A percentile compares a stretch with the other conserved stretches of the same genome.
Evolutionary conservation across 176 grass and related monocot species (phyloP).

Genomic region (Carex myosuroides): DNA sequence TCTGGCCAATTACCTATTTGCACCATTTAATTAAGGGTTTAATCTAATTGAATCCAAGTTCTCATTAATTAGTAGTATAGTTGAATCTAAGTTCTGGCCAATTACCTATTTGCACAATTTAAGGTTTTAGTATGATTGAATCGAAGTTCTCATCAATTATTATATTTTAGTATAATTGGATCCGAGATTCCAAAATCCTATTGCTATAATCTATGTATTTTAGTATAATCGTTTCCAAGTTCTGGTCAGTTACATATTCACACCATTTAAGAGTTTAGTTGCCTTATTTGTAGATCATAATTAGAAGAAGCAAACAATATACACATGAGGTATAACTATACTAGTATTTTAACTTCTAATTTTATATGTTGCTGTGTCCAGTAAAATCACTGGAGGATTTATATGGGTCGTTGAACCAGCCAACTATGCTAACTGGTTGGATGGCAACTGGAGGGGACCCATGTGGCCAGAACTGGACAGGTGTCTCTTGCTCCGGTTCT

Average conservation of each 20-base stretch:
- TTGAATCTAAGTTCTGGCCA: too few species aligned
- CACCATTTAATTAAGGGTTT: background rate
- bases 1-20: slow-evolving; percentile 12
- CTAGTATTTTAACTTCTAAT: background rate
- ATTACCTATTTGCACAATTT: too few species aligned
- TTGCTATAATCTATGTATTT: too few species aligned
- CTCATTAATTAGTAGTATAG: too few species aligned
- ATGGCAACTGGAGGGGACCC: slow-evolving; percentile 24
- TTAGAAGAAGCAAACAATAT: background rate
- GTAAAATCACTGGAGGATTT: slow-evolving; percentile 16
- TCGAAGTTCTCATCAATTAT: too few species aligned
- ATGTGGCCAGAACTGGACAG: slow-evolving; percentile 26
- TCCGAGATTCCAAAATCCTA: too few species aligned
- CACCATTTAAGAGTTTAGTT: too few species aligned
- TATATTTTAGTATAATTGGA: too few species aligned
- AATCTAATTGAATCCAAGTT: too few species aligned
- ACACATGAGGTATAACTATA: background rate
- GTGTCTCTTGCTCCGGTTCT: slow-evolving; percentile 51
- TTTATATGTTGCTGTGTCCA: background rate
- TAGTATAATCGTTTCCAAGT: too few species aligned
- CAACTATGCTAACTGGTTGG: slow-evolving; percentile 17
- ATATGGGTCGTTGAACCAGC: slow-evolving; percentile 10
- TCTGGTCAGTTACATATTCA: too few species aligned
- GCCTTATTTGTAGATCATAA: background rate
- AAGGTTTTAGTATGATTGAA: too few species aligned